phyloP scores from a whole-genome alignment of 2,329 filamentous ascomycete species.

The Cladophialophora exuberans region DNA sequence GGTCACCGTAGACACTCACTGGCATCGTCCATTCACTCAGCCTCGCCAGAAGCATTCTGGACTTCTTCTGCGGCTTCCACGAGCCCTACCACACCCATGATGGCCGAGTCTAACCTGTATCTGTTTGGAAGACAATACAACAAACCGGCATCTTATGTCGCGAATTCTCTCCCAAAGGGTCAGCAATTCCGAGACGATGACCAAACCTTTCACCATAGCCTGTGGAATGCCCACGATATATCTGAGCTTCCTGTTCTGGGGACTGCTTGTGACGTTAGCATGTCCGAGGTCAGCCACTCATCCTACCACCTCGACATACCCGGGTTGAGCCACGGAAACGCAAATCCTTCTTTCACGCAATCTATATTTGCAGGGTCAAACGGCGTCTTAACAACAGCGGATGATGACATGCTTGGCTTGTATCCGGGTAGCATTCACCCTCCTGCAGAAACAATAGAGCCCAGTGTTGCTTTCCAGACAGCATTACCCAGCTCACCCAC shows the following conservation, averaged over 20 bases:
- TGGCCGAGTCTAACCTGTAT: slow-evolving; percentile 9
- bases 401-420: slow-evolving; percentile 22
- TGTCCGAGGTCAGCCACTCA: slow-evolving; percentile 3
- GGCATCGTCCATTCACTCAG: slow-evolving; percentile 24
- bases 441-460: slow-evolving; percentile 31
- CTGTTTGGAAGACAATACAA: slow-evolving; percentile 18
- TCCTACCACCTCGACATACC: slow-evolving; percentile 3
- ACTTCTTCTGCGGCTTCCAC: slow-evolving; percentile 23
- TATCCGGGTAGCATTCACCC: slow-evolving; percentile 9
- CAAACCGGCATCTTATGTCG: slow-evolving; percentile 21
- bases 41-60: slow-evolving; percentile 27
- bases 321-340: slow-evolving; percentile 10
- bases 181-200: slow-evolving; percentile 19
- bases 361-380: slow-evolving; percentile 24
- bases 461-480: slow-evolving; percentile 31
- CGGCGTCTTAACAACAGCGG: slow-evolving; percentile 3
- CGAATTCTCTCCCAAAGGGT: slow-evolving; percentile 14
- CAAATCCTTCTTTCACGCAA: slow-evolving; percentile 30
- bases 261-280: slow-evolving; percentile 10
- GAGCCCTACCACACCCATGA: slow-evolving; percentile 28
- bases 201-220: slow-evolving; percentile 5
- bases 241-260: slow-evolving; percentile 12
- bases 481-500: slow-evolving; percentile 26
- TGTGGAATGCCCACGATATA: slow-evolving; percentile 14
- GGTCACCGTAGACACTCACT: slow-evolving; percentile 21